Percentiles rank a stretch among this genome's conserved stretches.
Evolutionary conservation across 805 yeast species (phyloP).

Genomic region (Starmerella potacharoeniae): DNA sequence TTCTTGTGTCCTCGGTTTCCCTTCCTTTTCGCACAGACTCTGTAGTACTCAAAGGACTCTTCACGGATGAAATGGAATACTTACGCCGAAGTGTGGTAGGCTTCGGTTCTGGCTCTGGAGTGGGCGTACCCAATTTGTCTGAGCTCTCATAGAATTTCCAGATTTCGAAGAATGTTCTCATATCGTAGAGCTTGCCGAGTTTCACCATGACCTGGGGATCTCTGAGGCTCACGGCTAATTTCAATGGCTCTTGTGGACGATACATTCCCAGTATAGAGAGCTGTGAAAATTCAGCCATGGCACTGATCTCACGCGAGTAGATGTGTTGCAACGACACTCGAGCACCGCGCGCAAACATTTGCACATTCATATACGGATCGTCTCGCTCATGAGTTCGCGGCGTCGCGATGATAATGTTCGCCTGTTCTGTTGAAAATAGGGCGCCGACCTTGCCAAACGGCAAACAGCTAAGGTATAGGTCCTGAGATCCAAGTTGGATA

Average conservation of each 20-base stretch:
- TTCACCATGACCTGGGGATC: slow-evolving; percentile 50
- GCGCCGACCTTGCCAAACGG: slow-evolving; percentile 92
- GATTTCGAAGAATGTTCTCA: slow-evolving; percentile 47
- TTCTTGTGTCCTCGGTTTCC: slow-evolving; percentile 12
- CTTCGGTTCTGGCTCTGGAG: slow-evolving; percentile 6
- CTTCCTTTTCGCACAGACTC: not conserved
- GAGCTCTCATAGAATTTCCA: slow-evolving; percentile 18
- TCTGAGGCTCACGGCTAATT: slow-evolving; percentile 38
- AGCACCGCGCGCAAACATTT: slow-evolving; percentile 43
- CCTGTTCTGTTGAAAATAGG: slow-evolving; percentile 57
- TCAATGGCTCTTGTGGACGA: slow-evolving; percentile 12
- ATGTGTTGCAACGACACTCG: slow-evolving; percentile 75
- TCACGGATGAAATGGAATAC: slow-evolving; percentile 7
- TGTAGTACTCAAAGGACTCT: not conserved
- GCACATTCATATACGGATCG: slow-evolving; percentile 33
- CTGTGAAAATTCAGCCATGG: slow-evolving; percentile 26
- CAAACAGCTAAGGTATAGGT: slow-evolving; percentile 71
- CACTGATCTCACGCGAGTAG: slow-evolving; percentile 82
- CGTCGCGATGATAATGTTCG: slow-evolving; percentile 43
- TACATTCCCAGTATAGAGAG: slow-evolving; percentile 6
- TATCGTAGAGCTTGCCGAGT: slow-evolving; percentile 76
- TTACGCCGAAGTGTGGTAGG: slow-evolving; percentile 8
- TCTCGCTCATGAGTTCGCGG: slow-evolving; percentile 19
- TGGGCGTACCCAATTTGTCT: not conserved
- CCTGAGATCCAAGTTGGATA: slow-evolving; percentile 59